Evolutionary conservation across 2,329 filamentous ascomycete species (phyloP).

Genomic region (Pyrenophora teres): DNA sequence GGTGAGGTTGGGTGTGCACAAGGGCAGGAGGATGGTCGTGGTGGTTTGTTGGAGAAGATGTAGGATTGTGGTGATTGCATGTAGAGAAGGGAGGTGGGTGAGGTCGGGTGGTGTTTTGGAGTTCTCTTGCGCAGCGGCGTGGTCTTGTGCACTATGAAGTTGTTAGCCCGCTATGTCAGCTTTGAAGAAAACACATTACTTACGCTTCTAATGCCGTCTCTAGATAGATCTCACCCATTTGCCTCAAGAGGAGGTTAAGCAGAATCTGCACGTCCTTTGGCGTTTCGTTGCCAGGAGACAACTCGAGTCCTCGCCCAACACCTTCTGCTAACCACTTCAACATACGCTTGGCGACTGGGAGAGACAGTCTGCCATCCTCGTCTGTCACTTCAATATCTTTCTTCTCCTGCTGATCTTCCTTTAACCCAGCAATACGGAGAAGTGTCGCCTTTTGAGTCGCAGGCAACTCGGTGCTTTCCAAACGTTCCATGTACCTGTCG

Average conservation of each 20-base stretch:
- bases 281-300: slow-evolving; percentile 85
- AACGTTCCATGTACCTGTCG: slow-evolving; percentile 85
- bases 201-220: slow-evolving; percentile 67
- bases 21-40: slow-evolving; percentile 83
- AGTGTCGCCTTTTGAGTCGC: slow-evolving; percentile 89
- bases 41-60: slow-evolving; percentile 94
- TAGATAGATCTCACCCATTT: slow-evolving; percentile 83
- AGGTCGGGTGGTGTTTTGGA: slow-evolving; percentile 87
- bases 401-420: slow-evolving; percentile 73
- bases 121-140: slow-evolving; percentile 75
- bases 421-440: slow-evolving; percentile 82
- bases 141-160: slow-evolving; percentile 58
- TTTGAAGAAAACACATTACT: slow-evolving; percentile 22
- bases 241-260: slow-evolving; percentile 79
- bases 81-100: slow-evolving; percentile 76
- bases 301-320: slow-evolving; percentile 85
- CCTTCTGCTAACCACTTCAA: slow-evolving; percentile 96
- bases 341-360: slow-evolving; percentile 95
- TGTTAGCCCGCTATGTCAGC: slow-evolving; percentile 15
- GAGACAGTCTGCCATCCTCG: slow-evolving; percentile 80
- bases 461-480: slow-evolving; percentile 88
- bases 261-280: slow-evolving; percentile 91
- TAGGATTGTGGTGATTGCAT: slow-evolving; percentile 83
- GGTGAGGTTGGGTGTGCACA: slow-evolving; percentile 87
- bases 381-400: slow-evolving; percentile 90